Base-by-base conservation (phyloP, 371 early-diverging fungal genomes). In the Mucor piriformis region DNA sequence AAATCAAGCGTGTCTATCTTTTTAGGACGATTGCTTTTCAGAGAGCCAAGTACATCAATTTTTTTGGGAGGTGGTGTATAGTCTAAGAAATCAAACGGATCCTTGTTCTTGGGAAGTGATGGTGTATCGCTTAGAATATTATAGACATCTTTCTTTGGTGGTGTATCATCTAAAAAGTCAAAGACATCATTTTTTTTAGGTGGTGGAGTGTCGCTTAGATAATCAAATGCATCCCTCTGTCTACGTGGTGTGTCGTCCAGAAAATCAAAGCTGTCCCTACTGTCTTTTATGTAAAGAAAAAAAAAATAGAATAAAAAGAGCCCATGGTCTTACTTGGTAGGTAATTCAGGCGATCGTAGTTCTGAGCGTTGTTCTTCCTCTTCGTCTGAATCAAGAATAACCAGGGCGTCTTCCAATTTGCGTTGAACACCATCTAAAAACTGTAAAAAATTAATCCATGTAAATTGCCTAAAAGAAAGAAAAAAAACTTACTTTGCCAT, bases 381-480 rank as follows among this genome's bases (percentile, higher is more conserved):
- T 13, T 67, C 67, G 21, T 67, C 67, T 4, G 67, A 67, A 34
- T 67, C 67, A 6, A 67, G 33, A 42, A 67, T 56, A 29, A 67
- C 27, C 11, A 63, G 18, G 6, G 49, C 40, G 5, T 35, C 25
- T 24, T 23, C 24, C 21, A 24, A 10, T 11, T 46, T 35, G 37
- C 43, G 23, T 46, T 21, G 16, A 34, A 58, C 73, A 10, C 78
- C 81, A 50, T 69, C 61, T 15, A 81, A 59, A 59, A 83, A 81
- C 75, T 74, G 20, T n/a, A n/a, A n/a, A n/a, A n/a, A 3, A 57
- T 3, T 10, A 40, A 46, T 11, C 12, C 11, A 24, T 20, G 24
- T 46, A 21, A 46, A 21, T 7, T 5, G 16, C 56, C 13, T 21
- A 23, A 56, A n/a, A 37, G n/a, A 21, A 48, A 46, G 23, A 4